A percentile compares a stretch with the other conserved stretches of the same genome.
These are phyloP conservation scores for Oxyria digyna DNA, from an alignment of 148 eudicot species.

Conservation along the genomic window DNA sequence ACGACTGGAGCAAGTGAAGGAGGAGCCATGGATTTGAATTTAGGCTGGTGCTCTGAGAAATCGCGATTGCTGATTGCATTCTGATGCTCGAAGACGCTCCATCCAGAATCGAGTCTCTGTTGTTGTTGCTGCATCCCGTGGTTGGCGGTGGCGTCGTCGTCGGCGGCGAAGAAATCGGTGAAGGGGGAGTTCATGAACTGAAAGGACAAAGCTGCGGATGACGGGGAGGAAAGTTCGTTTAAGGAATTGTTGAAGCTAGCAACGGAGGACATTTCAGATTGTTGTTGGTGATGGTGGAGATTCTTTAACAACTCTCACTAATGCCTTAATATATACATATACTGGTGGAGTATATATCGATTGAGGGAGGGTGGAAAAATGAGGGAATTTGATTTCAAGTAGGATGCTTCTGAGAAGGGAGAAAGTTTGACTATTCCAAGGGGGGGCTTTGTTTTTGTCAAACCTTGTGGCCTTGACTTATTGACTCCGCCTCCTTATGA, in stretches of 20 bases:
- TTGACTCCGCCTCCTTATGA: conserved; percentile 16
- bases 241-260: conserved; percentile 27
- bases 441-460: conserved; percentile 24
- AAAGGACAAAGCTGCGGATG: conserved; percentile 6
- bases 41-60: conserved; percentile 29
- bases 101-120: conserved; percentile 2
- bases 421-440: background rate
- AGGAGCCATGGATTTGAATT: conserved; percentile 45
- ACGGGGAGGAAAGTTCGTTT: conserved; percentile 6
- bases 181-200: conserved; percentile 44
- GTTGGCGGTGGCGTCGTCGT: background rate
- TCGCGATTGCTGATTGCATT: background rate
- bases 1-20: conserved; percentile 26
- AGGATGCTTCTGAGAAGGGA: conserved; percentile 34
- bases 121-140: background rate
- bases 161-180: conserved; percentile 40
- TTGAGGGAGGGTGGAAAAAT: background rate
- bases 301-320: too few species aligned
- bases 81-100: background rate
- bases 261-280: conserved; percentile 31
- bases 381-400: background rate
- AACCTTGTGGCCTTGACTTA: conserved; percentile 66
- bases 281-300: too few species aligned
- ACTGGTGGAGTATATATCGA: background rate
- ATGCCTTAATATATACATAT: background rate